A percentile compares a stretch with the other conserved stretches of the same genome.
Conservation (phyloP, 2,329 filamentous ascomycete species). For the Xylaria sp. region DNA sequence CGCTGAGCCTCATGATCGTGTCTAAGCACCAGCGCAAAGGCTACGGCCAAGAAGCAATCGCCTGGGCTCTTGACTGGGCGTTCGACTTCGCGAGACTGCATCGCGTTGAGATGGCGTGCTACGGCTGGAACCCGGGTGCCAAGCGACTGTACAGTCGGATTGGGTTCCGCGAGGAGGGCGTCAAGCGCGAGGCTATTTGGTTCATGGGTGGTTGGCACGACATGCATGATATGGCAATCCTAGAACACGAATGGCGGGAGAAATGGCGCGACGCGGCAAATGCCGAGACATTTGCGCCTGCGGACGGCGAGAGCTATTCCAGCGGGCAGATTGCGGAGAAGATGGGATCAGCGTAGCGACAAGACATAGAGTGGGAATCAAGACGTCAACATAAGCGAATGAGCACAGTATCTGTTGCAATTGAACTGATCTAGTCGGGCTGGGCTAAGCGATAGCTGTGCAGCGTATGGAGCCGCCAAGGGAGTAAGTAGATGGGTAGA, state of each 20-base stretch:
- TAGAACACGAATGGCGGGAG: slow-evolving; percentile 25
- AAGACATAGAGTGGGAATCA: background rate
- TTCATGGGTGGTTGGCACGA: slow-evolving; percentile 26
- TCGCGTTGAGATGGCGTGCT: slow-evolving; percentile 21
- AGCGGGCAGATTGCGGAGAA: slow-evolving; percentile 17
- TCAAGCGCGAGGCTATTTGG: slow-evolving; percentile 23
- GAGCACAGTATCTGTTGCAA: background rate
- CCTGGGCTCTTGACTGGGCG: slow-evolving; percentile 25
- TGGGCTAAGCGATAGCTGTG: background rate
- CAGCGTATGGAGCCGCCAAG: background rate
- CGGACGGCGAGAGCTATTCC: slow-evolving; percentile 2
- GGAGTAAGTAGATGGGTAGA: no score
- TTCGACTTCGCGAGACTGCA: slow-evolving; percentile 25
- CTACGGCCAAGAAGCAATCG: slow-evolving; percentile 23
- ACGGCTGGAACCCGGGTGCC: slow-evolving; percentile 23
- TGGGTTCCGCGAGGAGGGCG: slow-evolving; percentile 23
- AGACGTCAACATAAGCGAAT: background rate
- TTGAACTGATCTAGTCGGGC: background rate
- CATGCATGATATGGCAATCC: slow-evolving; percentile 22
- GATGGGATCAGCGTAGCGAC: slow-evolving; percentile 12
- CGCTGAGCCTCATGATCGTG: slow-evolving; percentile 6
- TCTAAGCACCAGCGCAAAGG: slow-evolving; percentile 9
- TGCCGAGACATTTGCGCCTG: slow-evolving; percentile 3
- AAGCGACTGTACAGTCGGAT: slow-evolving; percentile 14
- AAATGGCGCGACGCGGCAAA: background rate